Evolutionary conservation across 108 stramenopile species (phyloP).

Genomic region (Discostella stelligeroides): DNA sequence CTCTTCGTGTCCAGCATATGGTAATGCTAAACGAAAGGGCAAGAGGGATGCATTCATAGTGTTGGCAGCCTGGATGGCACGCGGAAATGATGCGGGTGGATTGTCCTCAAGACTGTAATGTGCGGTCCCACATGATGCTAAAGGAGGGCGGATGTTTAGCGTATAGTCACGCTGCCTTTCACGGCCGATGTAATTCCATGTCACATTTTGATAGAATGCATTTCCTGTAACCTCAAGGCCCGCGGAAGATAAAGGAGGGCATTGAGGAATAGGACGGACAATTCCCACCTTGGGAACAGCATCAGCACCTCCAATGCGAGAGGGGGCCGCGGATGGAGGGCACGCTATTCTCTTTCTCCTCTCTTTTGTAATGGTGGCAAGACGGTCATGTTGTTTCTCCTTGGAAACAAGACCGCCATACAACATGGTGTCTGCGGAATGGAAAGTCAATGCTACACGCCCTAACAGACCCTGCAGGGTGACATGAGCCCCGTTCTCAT

Average conservation of each 20-base stretch:
- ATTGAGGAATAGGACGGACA: slow-evolving; percentile 68
- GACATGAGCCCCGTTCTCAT: slow-evolving; percentile 37
- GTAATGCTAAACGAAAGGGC: slow-evolving; percentile 77
- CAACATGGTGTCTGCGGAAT: slow-evolving; percentile 37
- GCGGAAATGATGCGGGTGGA: slow-evolving; percentile 38
- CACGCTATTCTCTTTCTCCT: slow-evolving; percentile 42
- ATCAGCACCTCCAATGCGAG: slow-evolving; percentile 62
- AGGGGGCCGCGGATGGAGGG: slow-evolving; percentile 46
- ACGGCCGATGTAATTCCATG: slow-evolving; percentile 24
- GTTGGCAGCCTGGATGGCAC: slow-evolving; percentile 43
- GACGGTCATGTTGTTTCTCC: slow-evolving; percentile 9
- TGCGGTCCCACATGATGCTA: slow-evolving; percentile 23
- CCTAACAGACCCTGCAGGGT: slow-evolving; percentile 39
- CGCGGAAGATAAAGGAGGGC: slow-evolving; percentile 24
- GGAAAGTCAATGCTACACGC: slow-evolving; percentile 32
- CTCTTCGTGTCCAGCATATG: slow-evolving; percentile 56
- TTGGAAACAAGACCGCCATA: neutral
- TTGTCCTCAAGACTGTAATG: slow-evolving; percentile 26
- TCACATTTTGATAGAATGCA: slow-evolving; percentile 41
- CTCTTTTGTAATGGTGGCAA: slow-evolving; percentile 13
- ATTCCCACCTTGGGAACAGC: slow-evolving; percentile 82
- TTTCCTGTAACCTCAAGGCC: slow-evolving; percentile 52
- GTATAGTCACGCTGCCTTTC: slow-evolving; percentile 39
- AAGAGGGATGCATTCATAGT: slow-evolving; percentile 46
- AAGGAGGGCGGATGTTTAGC: slow-evolving; percentile 37